These are phyloP conservation scores for Quercus tomentella DNA, from an alignment of 331 rosid genomes.

Conservation along the genomic window DNA sequence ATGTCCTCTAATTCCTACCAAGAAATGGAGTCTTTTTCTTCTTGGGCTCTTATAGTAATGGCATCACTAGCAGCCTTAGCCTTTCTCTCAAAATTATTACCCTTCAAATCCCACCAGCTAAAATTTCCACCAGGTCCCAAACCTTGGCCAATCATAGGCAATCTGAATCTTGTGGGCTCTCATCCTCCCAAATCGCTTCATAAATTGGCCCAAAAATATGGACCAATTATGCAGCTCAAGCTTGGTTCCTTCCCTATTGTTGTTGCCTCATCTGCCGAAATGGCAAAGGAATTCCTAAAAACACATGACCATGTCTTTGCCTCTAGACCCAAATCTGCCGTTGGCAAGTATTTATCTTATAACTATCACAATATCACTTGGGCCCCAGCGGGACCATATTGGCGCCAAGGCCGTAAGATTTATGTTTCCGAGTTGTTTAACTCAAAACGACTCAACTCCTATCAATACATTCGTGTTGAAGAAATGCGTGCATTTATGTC, in stretches of 20 bases:
- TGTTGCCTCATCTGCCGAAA: constrained; percentile 23
- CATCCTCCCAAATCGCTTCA: constrained; percentile 27
- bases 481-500: constrained; percentile 21
- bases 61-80: neutral
- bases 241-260: constrained; percentile 31
- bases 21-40: neutral
- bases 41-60: neutral
- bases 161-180: constrained; percentile 30
- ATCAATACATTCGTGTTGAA: constrained; percentile 29
- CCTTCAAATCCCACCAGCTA: neutral
- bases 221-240: constrained; percentile 30
- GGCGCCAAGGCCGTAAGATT: constrained; percentile 32
- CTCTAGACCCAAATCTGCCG: too few relatives aligned
- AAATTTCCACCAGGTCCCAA: constrained; percentile 34
- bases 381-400: constrained; percentile 21
- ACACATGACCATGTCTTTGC: constrained; percentile 19
- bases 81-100: neutral
- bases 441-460: constrained; percentile 16
- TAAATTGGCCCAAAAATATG: neutral
- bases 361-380: too few relatives aligned
- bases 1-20: constrained; percentile 8
- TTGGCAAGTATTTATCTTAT: too few relatives aligned
- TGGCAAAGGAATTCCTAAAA: constrained; percentile 18
- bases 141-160: constrained; percentile 41
- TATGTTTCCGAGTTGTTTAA: constrained; percentile 22